Conservation (phyloP, 73 alveolate species). For the Symbiodinium pilosum region DNA sequence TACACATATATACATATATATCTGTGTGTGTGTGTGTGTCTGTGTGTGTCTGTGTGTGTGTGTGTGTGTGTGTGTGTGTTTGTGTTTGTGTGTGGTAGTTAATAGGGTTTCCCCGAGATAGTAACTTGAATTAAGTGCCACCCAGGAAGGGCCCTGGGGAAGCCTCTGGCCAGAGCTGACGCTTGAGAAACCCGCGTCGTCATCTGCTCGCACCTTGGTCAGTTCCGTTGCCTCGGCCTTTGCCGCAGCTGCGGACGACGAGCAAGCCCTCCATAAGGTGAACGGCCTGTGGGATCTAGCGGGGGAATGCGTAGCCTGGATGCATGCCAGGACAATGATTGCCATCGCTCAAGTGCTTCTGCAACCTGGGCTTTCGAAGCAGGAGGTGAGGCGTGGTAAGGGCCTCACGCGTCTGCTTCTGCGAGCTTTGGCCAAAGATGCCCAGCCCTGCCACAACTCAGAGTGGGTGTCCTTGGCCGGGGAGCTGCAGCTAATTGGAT, state of each 20-base stretch:
- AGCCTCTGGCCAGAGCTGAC: slow-evolving; percentile 52
- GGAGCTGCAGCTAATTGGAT: slow-evolving; percentile 67
- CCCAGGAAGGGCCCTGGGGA: slow-evolving; percentile 51
- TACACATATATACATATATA: no score
- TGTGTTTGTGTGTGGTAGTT: no score
- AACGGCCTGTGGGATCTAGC: background rate
- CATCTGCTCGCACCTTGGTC: background rate
- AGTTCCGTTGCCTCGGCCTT: slow-evolving; percentile 15
- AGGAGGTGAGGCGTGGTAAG: background rate
- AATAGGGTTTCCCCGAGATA: no score
- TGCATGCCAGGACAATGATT: slow-evolving; percentile 17
- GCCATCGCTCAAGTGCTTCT: slow-evolving; percentile 18
- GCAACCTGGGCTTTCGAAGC: background rate
- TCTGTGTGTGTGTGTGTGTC: no score
- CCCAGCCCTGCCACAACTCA: slow-evolving; percentile 62
- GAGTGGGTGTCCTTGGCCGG: slow-evolving; percentile 42
- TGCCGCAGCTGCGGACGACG: background rate
- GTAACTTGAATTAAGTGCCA: no score
- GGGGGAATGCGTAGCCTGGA: slow-evolving; percentile 36
- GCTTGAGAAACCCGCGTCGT: slow-evolving; percentile 16
- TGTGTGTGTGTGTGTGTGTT: no score
- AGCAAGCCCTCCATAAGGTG: background rate
- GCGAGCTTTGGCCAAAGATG: slow-evolving; percentile 14
- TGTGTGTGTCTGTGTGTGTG: no score
- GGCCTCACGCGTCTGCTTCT: background rate